These are phyloP conservation scores for Aphanomyces astaci DNA, from an alignment of 352 stramenopile species.

Conservation along the genomic window DNA sequence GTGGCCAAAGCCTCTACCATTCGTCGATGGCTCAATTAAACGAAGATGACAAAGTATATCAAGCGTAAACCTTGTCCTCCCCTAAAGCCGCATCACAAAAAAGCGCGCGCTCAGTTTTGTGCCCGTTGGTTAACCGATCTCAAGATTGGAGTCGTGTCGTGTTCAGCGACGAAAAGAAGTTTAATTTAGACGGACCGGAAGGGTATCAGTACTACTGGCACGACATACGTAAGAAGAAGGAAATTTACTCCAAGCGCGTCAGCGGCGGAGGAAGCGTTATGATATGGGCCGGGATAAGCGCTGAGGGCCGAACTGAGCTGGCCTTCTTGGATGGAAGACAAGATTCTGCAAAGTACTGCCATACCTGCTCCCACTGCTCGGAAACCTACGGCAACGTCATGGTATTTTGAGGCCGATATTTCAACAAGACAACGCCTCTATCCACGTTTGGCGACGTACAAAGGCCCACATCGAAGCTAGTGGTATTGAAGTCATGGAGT, in stretches of 20 bases:
- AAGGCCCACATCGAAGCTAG: no score
- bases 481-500: no score
- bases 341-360: no score
- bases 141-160: background rate
- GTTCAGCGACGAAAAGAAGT: no score
- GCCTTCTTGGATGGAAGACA: background rate
- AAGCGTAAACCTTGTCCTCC: background rate
- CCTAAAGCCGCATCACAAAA: background rate
- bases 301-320: background rate
- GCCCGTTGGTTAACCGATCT: background rate
- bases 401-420: no score
- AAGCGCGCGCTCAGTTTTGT: background rate
- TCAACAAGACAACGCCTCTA: no score
- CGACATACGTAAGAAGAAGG: constrained; percentile 6
- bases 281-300: background rate
- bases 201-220: constrained; percentile 26
- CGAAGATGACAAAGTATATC: background rate
- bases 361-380: no score
- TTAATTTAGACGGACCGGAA: constrained; percentile 26
- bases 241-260: background rate
- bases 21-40: background rate
- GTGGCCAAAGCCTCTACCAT: background rate
- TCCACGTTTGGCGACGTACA: no score
- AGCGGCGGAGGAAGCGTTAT: background rate
- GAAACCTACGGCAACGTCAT: no score